Conservation (phyloP, 768 basidiomycete genomes). For the Dacryopinax primogenitus region DNA sequence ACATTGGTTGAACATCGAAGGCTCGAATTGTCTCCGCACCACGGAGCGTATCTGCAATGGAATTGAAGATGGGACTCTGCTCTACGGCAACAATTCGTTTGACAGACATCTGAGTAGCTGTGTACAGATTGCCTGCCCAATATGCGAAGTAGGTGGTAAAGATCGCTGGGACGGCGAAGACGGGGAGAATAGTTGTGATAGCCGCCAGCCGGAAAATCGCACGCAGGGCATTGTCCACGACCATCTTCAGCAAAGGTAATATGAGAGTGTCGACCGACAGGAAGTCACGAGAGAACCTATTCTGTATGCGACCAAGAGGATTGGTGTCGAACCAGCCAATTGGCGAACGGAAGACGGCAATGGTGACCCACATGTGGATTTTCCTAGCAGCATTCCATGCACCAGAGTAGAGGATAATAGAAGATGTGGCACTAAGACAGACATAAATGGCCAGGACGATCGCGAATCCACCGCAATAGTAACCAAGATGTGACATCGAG, state of each 20-base stretch:
- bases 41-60: background rate
- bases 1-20: background rate
- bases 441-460: background rate
- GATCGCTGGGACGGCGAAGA: constrained; percentile 2
- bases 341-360: constrained; percentile 1
- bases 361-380: background rate
- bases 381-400: constrained; percentile 1
- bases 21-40: background rate
- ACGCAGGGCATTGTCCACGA: background rate
- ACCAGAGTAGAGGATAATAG: background rate
- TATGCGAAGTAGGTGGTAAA: constrained; percentile 4
- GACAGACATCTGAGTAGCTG: background rate
- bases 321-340: constrained; percentile 8
- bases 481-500: background rate
- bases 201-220: background rate
- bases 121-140: constrained; percentile 1
- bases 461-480: constrained; percentile 1
- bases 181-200: background rate
- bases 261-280: background rate
- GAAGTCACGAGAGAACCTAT: constrained; percentile 2
- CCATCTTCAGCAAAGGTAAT: background rate
- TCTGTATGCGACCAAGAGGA: background rate
- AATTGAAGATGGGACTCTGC: background rate
- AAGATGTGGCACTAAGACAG: background rate
- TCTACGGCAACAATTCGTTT: background rate